Base-by-base conservation (phyloP, 345 rosid species). In the Sisymbrium irio region DNA sequence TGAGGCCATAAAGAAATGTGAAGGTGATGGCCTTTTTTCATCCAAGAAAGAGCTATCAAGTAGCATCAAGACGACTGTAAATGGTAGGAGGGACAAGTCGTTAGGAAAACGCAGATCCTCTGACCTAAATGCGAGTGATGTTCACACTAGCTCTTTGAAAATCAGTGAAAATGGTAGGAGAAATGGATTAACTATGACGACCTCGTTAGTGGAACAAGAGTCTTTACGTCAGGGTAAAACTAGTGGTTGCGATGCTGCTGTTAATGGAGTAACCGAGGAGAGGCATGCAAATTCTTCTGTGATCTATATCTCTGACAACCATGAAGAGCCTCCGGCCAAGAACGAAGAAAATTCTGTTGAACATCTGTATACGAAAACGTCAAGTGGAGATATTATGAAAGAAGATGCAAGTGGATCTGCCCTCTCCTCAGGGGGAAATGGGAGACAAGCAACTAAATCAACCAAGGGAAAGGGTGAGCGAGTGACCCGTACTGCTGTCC, bases 251-350 rank as follows among this genome's bases (percentile, higher is more conserved):
- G n/a, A 4, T 49, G 54, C 13, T 74, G 32, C 35, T 67, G 61
- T 63, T 44, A 68, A 45, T 10, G 62, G 60, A 15, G 6, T 63
- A 18, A 56, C 32, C 36, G 53, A 50, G 69, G 78, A 68, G 35
- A 67, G 53, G 51, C 62, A 67, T 54, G 73, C 28, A 53, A 65
- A 73, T 32, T 53, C 73, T 59, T 46, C 70, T 64, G 49, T 45
- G 62, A 22, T 58, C 53, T 27, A 32, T 72, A 27, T 41, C 30
- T 73, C 77, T 27, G 51, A 75, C 60, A 15, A 28, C 15, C 74
- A 78, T 62, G 81, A 77, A 69, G 49, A 37, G 65, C 79, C 81
- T 59, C 80, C 81, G 56, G 76, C 61, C 44, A 85, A 84, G 79
- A 73, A 82, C 66, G 46, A 58, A 49, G 71, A 76, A 72, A 6